These are phyloP conservation scores for Solanum pimpinellifolium DNA, from an alignment of 257 asterid species.

Conservation along the genomic window DNA sequence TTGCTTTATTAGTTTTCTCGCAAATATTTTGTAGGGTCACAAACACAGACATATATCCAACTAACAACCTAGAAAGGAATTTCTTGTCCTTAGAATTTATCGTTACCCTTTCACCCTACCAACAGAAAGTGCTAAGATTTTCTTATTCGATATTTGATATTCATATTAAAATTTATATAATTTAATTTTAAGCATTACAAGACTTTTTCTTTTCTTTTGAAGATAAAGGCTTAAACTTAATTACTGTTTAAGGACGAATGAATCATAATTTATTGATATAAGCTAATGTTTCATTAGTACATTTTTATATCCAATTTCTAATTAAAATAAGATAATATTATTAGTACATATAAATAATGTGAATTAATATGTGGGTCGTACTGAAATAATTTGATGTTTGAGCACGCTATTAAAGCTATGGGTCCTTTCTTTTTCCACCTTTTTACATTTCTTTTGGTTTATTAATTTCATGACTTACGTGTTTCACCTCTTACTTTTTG, in stretches of 20 bases:
- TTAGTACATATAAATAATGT: background rate
- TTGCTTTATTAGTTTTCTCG: background rate
- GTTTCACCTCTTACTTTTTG: background rate
- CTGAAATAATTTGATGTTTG: constrained; percentile 11
- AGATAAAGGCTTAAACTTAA: background rate
- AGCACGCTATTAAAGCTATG: constrained; percentile 38
- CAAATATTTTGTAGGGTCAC: background rate
- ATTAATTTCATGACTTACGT: background rate
- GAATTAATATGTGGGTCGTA: constrained; percentile 7
- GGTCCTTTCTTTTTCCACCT: background rate
- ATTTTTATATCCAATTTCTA: background rate
- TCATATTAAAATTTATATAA: background rate
- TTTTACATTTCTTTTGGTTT: background rate
- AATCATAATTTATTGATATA: background rate
- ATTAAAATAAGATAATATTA: background rate
- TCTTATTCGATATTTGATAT: rapidly evolving
- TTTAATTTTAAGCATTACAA: rapidly evolving
- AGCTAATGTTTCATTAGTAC: background rate
- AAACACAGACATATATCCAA: background rate
- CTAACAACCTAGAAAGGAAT: background rate
- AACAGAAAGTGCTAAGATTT: background rate
- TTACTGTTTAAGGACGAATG: rapidly evolving
- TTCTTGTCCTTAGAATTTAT: background rate
- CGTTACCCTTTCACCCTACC: background rate
- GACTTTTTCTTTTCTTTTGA: background rate